A percentile compares a stretch with the other conserved stretches of the same genome.
phyloP scores from a whole-genome alignment of 805 yeast genomes.

The Scheffersomyces coipomensis region DNA sequence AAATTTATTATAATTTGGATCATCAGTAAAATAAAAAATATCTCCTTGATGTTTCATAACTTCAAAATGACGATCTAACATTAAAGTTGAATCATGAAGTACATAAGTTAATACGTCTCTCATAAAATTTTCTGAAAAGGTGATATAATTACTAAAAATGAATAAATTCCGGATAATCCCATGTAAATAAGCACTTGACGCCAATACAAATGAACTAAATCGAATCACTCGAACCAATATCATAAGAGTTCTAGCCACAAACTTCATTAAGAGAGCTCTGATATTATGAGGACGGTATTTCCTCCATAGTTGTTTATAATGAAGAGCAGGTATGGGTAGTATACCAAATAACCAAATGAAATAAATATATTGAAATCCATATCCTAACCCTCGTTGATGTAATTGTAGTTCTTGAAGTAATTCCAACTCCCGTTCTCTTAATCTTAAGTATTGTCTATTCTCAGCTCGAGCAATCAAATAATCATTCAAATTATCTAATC shows the following conservation, averaged over 20 bases:
- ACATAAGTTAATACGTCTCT: constrained; percentile 27
- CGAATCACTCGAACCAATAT: constrained; percentile 10
- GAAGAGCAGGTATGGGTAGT: constrained; percentile 19
- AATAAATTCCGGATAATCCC: constrained; percentile 16
- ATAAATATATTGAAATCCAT: constrained; percentile 6
- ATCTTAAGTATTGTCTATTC: constrained; percentile 1
- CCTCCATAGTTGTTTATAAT: constrained; percentile 15
- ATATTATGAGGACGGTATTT: constrained; percentile 9
- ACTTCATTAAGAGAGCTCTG: not conserved
- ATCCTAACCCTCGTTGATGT: not conserved
- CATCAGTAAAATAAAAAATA: constrained; percentile 5
- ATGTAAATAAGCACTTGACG: constrained; percentile 15
- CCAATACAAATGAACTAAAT: constrained; percentile 13
- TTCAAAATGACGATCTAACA: constrained; percentile 11
- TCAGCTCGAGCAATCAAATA: not conserved
- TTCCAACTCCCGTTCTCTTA: not conserved
- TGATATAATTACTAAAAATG: constrained; percentile 23
- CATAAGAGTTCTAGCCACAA: constrained; percentile 4
- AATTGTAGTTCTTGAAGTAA: not conserved
- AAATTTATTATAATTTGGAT: constrained; percentile 2
- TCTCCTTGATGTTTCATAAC: constrained; percentile 9
- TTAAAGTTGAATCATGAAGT: constrained; percentile 13
- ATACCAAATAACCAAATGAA: constrained; percentile 13
- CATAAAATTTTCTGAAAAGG: constrained; percentile 27
- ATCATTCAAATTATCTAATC: constrained; percentile 8